These are phyloP conservation scores for Triangularia verruculosa DNA, from an alignment of 2,329 filamentous ascomycete species.

Conservation along the genomic window DNA sequence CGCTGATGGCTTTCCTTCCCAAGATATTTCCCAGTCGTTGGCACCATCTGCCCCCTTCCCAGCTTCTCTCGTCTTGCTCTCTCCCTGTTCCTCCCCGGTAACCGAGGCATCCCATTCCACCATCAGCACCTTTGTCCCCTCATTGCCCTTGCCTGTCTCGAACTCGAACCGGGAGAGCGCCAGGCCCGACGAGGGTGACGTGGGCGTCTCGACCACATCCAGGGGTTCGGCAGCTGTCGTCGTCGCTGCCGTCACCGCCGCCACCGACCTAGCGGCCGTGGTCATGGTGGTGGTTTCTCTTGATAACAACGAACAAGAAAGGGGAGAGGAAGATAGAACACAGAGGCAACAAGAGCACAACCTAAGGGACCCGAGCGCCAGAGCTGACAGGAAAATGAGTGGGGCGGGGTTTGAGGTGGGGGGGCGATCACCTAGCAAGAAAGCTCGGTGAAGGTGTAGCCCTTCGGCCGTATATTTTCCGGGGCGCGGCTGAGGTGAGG, in stretches of 20 bases:
- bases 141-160: constrained; percentile 69
- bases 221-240: constrained; percentile 21
- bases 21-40: constrained; percentile 69
- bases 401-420: background rate
- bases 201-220: constrained; percentile 39
- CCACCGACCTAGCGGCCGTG: constrained; percentile 11
- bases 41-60: constrained; percentile 43
- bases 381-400: background rate
- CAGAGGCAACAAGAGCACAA: background rate
- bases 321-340: background rate
- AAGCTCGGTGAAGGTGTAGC: background rate
- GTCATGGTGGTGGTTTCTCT: constrained; percentile 21
- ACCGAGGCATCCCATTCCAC: constrained; percentile 72
- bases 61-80: constrained; percentile 38
- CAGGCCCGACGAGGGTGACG: constrained; percentile 43
- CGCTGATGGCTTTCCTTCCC: constrained; percentile 75
- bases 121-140: constrained; percentile 90
- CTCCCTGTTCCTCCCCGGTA: constrained; percentile 6
- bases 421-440: background rate
- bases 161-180: constrained; percentile 87
- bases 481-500: background rate
- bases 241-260: background rate
- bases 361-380: background rate
- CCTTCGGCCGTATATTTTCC: background rate
- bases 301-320: background rate